Evolutionary conservation across 2,329 filamentous ascomycete species (phyloP), one percentile per base, ranked within the genome.

Genomic region (Sclerotinia nivalis): DNA sequence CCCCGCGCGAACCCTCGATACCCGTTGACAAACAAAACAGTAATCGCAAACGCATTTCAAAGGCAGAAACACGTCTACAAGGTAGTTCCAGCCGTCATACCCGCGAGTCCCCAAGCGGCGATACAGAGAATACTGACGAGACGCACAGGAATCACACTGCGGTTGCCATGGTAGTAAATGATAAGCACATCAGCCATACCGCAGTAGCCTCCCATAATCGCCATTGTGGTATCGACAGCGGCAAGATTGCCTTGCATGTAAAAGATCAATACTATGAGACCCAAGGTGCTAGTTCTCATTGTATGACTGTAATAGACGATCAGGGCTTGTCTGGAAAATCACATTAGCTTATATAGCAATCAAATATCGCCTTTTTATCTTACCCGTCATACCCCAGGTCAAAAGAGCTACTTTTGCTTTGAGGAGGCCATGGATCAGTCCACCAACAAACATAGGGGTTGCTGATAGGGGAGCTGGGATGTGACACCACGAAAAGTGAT

Each of bases 241-340:
- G 31, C 18, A 0, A 52, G 47, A 54, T 65, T 43, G 9, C 31
- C 31, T 34, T 43, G 47, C 0, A 28, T 4, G n/a, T 65, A 65
- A 25, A 65, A 40, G 13, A 12, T 10, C 20, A 65, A 25, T 2
- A 54, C 12, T 13, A 65, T 18, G 18, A 65, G 61, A 18, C 49
- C 34, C n/a, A 65, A 28, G 2, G 61, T 65, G 13, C 49, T 65
- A n/a, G 47, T 65, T 54, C 61, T 65, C 31, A 65, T 65, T 7
- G 61, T 40, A 52, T 54, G 61, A 5, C 47, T 45, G 43, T 52
- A 52, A 20, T 37, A 64, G n/a, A 64, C 45, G 18, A 52, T 52
- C 20, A 52, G 43, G 31, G 60, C 60, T 25, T 64, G n/a, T 54
- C 45, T 0, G 12, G 43, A 12, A 45, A 15, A 12, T 45, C 8